Conservation (phyloP, 495 filamentous ascomycete genomes). For the Glutinoglossum americanum region DNA sequence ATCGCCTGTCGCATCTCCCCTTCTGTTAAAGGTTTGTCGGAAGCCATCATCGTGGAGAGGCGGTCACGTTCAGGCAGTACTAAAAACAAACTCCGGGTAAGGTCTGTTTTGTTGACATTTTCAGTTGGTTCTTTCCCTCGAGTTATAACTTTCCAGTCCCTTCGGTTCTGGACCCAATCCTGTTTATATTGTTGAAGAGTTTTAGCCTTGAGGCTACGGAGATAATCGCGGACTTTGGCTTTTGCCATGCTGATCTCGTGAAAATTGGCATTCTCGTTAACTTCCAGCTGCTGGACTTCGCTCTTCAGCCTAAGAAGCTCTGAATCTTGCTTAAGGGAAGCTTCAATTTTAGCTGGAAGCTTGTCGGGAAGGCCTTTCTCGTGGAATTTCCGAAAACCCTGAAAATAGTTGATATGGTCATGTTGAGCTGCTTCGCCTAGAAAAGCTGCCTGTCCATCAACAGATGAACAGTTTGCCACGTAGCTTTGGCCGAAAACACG, state of each 20-base stretch:
- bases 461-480: neutral
- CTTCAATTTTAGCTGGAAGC: neutral
- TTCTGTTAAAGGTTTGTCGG: neutral
- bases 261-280: neutral
- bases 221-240: neutral
- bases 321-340: neutral
- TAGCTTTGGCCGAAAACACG: neutral
- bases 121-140: neutral
- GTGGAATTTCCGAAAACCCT: neutral
- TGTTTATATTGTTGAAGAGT: neutral
- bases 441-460: neutral
- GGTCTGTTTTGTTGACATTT: neutral
- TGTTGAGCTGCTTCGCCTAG: neutral
- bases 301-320: neutral
- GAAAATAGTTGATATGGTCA: neutral
- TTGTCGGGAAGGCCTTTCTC: neutral
- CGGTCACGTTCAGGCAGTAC: neutral
- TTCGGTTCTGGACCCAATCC: too few relatives aligned
- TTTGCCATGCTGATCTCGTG: neutral
- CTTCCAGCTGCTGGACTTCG: neutral
- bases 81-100: neutral
- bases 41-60: slow-evolving; percentile 2
- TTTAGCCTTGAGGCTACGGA: neutral
- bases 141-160: neutral
- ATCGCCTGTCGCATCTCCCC: neutral